These are phyloP conservation scores for Pseudocercospora vitis DNA, from an alignment of 2,329 filamentous ascomycete species.

Conservation along the genomic window DNA sequence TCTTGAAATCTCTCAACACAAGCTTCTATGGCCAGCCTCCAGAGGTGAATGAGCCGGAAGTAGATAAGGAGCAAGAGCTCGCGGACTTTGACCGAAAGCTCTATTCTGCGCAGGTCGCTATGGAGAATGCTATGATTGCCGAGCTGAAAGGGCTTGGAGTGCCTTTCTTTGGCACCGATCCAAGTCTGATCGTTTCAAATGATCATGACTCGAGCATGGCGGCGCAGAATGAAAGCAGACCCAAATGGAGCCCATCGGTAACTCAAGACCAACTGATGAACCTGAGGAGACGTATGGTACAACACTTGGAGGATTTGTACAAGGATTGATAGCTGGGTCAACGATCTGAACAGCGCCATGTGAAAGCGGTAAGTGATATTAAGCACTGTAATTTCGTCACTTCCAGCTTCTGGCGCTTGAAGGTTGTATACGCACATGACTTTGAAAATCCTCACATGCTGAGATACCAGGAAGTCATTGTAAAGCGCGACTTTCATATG, in stretches of 20 bases:
- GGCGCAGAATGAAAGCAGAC: constrained; percentile 19
- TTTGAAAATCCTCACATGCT: too few relatives aligned
- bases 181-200: constrained; percentile 44
- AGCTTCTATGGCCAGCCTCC: constrained; percentile 17
- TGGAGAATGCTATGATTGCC: constrained; percentile 58
- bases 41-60: constrained; percentile 17
- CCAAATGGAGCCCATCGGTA: constrained; percentile 35
- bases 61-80: constrained; percentile 53
- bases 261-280: constrained; percentile 36
- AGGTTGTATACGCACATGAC: too few relatives aligned
- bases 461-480: background rate
- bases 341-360: background rate
- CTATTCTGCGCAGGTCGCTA: constrained; percentile 58
- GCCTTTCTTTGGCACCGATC: constrained; percentile 59
- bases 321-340: constrained; percentile 35
- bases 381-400: background rate
- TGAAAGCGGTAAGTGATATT: background rate
- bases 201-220: constrained; percentile 21
- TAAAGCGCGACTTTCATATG: background rate
- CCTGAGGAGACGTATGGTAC: constrained; percentile 40
- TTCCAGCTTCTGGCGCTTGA: too few relatives aligned
- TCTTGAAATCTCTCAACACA: constrained; percentile 33
- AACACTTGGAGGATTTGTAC: constrained; percentile 43
- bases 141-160: constrained; percentile 60
- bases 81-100: constrained; percentile 62